A percentile compares a stretch with the other conserved stretches of the same genome.
phyloP scores from a whole-genome alignment of 1,284 basidiomycete species.

The Pholiota adiposa region DNA sequence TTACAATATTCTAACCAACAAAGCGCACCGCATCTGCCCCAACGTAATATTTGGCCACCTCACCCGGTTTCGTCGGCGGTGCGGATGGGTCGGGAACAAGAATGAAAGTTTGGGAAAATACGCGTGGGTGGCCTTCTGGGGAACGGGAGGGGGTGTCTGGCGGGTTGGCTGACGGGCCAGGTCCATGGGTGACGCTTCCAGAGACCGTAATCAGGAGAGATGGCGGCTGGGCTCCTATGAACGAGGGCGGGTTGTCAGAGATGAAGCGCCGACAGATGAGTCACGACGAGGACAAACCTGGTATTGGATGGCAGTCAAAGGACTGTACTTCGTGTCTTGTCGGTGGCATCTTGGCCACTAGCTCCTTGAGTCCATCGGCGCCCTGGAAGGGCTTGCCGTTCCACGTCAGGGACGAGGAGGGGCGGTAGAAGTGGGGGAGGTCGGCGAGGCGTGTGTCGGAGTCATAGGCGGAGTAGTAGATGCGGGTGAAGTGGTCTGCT shows the following conservation, averaged over 20 bases:
- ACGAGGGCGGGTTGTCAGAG: conserved; percentile 7
- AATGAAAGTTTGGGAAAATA: conserved; percentile 87
- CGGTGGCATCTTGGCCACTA: conserved; percentile 70
- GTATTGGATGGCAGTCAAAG: conserved; percentile 87
- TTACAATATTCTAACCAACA: conserved; percentile 57
- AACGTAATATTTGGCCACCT: conserved; percentile 80
- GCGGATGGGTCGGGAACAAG: conserved; percentile 75
- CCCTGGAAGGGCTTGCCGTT: conserved; percentile 84
- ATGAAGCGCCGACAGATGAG: background rate
- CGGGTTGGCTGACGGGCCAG: conserved; percentile 58
- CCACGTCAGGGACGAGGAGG: conserved; percentile 78
- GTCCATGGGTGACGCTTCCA: conserved; percentile 78
- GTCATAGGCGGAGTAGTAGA: conserved; percentile 82
- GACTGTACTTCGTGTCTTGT: conserved; percentile 84
- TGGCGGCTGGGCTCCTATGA: conserved; percentile 70
- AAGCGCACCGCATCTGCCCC: conserved; percentile 77
- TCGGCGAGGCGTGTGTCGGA: conserved; percentile 69
- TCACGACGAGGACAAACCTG: conserved; percentile 52
- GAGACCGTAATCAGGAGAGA: conserved; percentile 80
- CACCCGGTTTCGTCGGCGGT: conserved; percentile 63
- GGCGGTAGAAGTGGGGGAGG: conserved; percentile 78
- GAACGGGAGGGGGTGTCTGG: conserved; percentile 51
- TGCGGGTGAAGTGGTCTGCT: conserved; percentile 76
- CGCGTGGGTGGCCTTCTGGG: conserved; percentile 77
- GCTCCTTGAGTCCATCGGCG: conserved; percentile 63